Percentiles rank a stretch among this genome's conserved stretches.
Evolutionary conservation across 495 filamentous ascomycete genomes (phyloP).

Genomic region (Bacidia rubella): DNA sequence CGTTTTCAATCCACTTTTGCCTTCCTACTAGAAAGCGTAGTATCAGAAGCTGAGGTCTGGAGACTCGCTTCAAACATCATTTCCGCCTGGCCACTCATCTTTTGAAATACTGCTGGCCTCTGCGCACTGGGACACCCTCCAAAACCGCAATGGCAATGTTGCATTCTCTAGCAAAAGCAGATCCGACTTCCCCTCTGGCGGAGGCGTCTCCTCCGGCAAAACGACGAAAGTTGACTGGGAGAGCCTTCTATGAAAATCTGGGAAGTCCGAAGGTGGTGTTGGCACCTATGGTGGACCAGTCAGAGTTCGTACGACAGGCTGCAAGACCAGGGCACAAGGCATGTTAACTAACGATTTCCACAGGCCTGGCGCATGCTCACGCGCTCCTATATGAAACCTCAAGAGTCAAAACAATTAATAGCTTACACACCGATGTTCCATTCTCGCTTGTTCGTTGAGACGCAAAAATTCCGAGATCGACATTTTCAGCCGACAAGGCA

Average conservation of each 20-base stretch:
- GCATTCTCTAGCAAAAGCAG: no score
- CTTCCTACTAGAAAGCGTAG: no score
- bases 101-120: no score
- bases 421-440: constrained; percentile 95
- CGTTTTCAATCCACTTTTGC: no score
- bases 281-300: constrained; percentile 97
- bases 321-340: not conserved
- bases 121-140: no score
- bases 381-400: constrained; percentile 67
- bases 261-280: constrained; percentile 82
- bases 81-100: no score
- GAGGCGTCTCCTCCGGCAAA: constrained; percentile 3
- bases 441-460: constrained; percentile 66
- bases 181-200: not conserved
- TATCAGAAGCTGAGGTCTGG: no score
- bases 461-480: constrained; percentile 55
- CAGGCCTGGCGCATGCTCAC: constrained; percentile 93
- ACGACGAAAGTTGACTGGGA: constrained; percentile 53
- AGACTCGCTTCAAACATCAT: no score
- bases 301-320: constrained; percentile 66
- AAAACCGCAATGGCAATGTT: no score
- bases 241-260: constrained; percentile 85
- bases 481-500: constrained; percentile 60
- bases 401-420: constrained; percentile 45
- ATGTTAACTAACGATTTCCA: constrained; percentile 7